A percentile compares a stretch with the other conserved stretches of the same genome.
phyloP scores from a whole-genome alignment of 2,329 filamentous ascomycete genomes.

The Allantophomopsis lycopodina region DNA sequence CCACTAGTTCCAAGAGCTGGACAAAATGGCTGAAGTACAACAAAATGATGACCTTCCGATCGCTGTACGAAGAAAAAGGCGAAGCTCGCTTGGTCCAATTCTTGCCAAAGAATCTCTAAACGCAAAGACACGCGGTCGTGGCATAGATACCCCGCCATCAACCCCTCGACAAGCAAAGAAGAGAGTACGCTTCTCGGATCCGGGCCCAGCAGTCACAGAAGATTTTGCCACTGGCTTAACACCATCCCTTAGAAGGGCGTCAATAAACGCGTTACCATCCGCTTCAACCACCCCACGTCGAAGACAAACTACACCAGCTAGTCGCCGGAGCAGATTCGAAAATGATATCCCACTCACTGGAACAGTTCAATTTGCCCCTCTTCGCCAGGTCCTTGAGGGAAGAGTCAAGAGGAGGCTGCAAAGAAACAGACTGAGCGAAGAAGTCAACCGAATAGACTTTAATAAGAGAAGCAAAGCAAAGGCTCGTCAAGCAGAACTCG shows the following conservation, averaged over 20 bases:
- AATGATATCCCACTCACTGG: slow-evolving; percentile 17
- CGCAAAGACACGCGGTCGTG: slow-evolving; percentile 5
- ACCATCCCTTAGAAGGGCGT: slow-evolving; percentile 39
- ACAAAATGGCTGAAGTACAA: too few relatives aligned
- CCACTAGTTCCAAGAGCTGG: too few relatives aligned
- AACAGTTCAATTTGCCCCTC: slow-evolving; percentile 29
- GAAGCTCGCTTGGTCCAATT: slow-evolving; percentile 20
- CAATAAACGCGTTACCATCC: slow-evolving; percentile 20
- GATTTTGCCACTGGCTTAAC: slow-evolving; percentile 36
- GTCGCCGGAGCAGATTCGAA: slow-evolving; percentile 8
- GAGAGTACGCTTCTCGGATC: slow-evolving; percentile 45
- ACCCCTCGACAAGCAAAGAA: slow-evolving; percentile 24
- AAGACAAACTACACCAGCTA: slow-evolving; percentile 29
- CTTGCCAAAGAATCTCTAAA: slow-evolving; percentile 7
- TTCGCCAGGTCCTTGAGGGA: slow-evolving; percentile 41
- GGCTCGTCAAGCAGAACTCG: slow-evolving; percentile 30
- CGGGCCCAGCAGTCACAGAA: slow-evolving; percentile 25
- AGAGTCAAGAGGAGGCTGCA: slow-evolving; percentile 42
- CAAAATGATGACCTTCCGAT: slow-evolving; percentile 29
- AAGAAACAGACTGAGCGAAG: slow-evolving; percentile 41
- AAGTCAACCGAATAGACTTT: slow-evolving; percentile 37
- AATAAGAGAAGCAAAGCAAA: slow-evolving; percentile 28
- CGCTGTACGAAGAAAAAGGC: slow-evolving; percentile 38
- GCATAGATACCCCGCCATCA: slow-evolving; percentile 13
- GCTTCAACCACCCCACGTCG: slow-evolving; percentile 21